Percentiles rank a stretch among this genome's conserved stretches.
phyloP scores from a whole-genome alignment of 257 asterid genomes.

The Salvia hispanica region DNA sequence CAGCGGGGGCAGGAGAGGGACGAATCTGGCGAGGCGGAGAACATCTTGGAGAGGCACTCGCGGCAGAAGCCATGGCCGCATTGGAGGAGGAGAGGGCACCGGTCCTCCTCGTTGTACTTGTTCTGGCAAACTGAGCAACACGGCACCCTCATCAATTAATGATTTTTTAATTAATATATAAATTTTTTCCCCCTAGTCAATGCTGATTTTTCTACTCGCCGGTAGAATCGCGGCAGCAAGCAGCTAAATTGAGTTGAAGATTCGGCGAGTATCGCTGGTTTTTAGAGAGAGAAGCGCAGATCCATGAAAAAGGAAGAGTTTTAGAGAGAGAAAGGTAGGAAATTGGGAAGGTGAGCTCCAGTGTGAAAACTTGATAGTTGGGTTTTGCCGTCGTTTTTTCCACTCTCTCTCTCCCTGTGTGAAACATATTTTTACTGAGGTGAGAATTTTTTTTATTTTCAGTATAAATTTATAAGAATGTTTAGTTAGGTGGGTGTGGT shows the following conservation, averaged over 20 bases:
- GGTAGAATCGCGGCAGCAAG: constrained; percentile 20
- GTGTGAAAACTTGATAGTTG: constrained; percentile 38
- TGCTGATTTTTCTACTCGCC: background rate
- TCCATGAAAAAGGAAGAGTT: constrained; percentile 31
- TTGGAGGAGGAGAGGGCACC: constrained; percentile 95
- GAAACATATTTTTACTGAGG: no score
- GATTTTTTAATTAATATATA: no score
- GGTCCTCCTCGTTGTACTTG: constrained; percentile 87
- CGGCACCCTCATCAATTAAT: constrained; percentile 63
- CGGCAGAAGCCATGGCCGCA: constrained; percentile 99
- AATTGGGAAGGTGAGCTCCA: constrained; percentile 37
- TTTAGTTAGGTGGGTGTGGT: no score
- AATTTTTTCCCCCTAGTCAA: background rate
- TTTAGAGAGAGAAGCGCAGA: constrained; percentile 32
- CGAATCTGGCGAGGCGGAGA: constrained; percentile 69
- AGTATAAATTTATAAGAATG: no score
- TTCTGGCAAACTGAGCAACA: constrained; percentile 89
- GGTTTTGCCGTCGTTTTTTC: constrained; percentile 34
- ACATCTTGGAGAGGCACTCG: constrained; percentile 84
- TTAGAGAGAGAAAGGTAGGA: constrained; percentile 39
- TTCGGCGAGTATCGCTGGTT: constrained; percentile 22
- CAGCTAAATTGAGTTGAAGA: constrained; percentile 8
- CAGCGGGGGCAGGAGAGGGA: constrained; percentile 94
- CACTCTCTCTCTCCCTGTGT: background rate
- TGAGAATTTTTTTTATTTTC: no score